phyloP scores from a whole-genome alignment of 306 rosid species.

The Prunus kanzakura region DNA sequence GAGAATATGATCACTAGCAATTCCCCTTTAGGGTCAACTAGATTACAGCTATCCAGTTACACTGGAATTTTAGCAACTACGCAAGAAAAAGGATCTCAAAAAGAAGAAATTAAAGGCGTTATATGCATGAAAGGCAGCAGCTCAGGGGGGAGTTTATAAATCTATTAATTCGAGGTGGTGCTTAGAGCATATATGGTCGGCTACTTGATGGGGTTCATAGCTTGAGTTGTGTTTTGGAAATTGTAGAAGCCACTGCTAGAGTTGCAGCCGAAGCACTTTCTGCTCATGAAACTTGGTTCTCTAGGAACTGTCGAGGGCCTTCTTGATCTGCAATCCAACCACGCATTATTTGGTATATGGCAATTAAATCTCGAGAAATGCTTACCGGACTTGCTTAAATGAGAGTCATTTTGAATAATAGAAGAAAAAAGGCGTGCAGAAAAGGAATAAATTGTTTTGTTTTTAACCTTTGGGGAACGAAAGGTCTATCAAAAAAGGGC shows the following conservation, averaged over 20 bases:
- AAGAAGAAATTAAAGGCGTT: neutral
- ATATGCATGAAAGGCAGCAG: neutral
- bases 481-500: conserved; percentile 92
- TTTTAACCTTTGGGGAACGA: conserved; percentile 82
- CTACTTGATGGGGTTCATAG: conserved; percentile 53
- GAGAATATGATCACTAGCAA: neutral
- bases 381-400: no score
- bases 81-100: neutral
- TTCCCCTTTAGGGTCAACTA: neutral
- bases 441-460: neutral
- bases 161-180: neutral
- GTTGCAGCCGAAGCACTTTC: conserved; percentile 46
- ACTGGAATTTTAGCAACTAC: neutral
- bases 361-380: no score
- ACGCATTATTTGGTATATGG: no score
- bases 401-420: neutral
- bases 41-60: neutral
- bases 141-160: neutral
- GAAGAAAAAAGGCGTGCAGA: neutral
- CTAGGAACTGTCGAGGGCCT: conserved; percentile 62
- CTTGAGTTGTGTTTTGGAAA: conserved; percentile 44
- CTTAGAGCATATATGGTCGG: neutral
- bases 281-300: conserved; percentile 66
- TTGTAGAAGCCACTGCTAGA: conserved; percentile 44
- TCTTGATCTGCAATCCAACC: conserved; percentile 52